Evolutionary conservation across 371 early-diverging fungal genomes (phyloP).

Genomic region (Furculomyces boomerangus): DNA sequence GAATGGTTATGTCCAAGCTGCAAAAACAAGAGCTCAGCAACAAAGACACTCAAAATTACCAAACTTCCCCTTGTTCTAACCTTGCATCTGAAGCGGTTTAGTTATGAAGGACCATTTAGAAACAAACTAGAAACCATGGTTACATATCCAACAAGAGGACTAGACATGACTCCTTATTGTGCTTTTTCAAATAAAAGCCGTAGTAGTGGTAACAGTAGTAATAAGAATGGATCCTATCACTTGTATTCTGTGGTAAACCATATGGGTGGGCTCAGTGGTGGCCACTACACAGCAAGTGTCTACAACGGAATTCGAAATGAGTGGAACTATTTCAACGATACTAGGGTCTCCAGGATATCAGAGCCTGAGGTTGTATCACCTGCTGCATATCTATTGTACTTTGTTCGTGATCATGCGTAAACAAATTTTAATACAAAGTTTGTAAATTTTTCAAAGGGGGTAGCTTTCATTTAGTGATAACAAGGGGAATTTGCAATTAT

Average conservation of each 20-base stretch:
- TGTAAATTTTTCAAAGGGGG: too few species aligned
- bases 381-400: constrained; percentile 39
- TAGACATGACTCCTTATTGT: constrained; percentile 25
- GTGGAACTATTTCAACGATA: constrained; percentile 92
- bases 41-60: constrained; percentile 58
- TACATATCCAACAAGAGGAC: constrained; percentile 50
- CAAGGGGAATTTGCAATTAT: too few species aligned
- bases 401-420: constrained; percentile 24
- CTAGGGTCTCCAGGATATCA: constrained; percentile 48
- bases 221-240: constrained; percentile 35
- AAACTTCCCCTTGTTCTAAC: constrained; percentile 72
- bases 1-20: constrained; percentile 85
- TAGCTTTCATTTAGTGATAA: too few species aligned
- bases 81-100: constrained; percentile 86
- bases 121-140: constrained; percentile 82
- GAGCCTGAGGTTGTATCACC: constrained; percentile 41
- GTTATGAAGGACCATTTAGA: constrained; percentile 78
- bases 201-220: not conserved
- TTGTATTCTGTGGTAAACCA: constrained; percentile 92
- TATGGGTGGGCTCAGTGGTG: constrained; percentile 75
- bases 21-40: constrained; percentile 44
- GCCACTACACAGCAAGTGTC: constrained; percentile 90
- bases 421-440: too few species aligned
- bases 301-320: constrained; percentile 49
- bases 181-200: not conserved